phyloP scores from a whole-genome alignment of 495 filamentous ascomycete genomes.

The Talaromyces wortmannii region DNA sequence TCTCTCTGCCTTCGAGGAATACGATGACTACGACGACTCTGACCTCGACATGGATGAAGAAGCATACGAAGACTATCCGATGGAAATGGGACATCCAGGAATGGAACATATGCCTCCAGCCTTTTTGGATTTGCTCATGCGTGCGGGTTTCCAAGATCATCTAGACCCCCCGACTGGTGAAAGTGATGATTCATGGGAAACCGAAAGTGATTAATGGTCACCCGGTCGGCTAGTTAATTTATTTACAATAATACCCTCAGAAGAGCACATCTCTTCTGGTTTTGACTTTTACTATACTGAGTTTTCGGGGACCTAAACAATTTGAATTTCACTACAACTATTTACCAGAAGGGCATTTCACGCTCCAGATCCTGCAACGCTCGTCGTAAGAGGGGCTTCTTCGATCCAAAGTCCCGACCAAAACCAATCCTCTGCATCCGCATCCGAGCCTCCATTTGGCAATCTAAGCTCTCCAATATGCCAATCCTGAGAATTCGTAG shows the following conservation, averaged over 20 bases:
- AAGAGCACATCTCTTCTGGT: too few relatives aligned
- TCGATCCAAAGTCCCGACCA: constrained; percentile 70
- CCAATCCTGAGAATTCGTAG: constrained; percentile 67
- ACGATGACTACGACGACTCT: constrained; percentile 7
- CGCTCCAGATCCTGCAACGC: constrained; percentile 38
- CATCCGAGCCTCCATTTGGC: constrained; percentile 45
- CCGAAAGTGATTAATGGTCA: background rate
- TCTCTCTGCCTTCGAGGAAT: constrained; percentile 1
- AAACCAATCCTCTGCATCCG: constrained; percentile 58
- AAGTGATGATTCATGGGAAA: background rate
- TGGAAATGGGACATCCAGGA: background rate
- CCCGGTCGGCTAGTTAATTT: background rate
- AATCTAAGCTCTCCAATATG: constrained; percentile 66
- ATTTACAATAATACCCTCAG: background rate
- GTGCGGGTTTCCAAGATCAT: background rate
- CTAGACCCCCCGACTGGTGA: background rate
- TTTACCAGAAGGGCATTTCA: too few relatives aligned
- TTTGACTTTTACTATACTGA: too few relatives aligned
- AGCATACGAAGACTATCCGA: background rate
- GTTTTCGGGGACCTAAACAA: too few relatives aligned
- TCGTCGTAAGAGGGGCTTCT: constrained; percentile 52
- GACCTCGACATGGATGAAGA: constrained; percentile 4
- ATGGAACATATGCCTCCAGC: background rate
- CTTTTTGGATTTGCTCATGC: background rate
- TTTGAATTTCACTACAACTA: too few relatives aligned